These are phyloP conservation scores for Leptographium wingfieldii DNA, from an alignment of 2,329 filamentous ascomycete genomes.

Conservation along the genomic window DNA sequence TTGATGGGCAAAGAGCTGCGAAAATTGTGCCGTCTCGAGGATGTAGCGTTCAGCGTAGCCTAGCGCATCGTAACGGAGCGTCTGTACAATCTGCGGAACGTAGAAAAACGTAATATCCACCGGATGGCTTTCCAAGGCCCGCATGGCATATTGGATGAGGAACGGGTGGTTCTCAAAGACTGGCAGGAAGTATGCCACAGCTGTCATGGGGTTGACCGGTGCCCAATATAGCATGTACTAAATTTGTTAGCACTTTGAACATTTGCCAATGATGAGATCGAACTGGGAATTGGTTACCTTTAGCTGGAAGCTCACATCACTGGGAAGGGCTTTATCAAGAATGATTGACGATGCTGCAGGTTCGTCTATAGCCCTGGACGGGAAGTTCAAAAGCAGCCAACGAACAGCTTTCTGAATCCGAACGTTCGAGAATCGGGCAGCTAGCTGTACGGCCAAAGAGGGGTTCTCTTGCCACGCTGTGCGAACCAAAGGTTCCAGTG, in stretches of 20 bases:
- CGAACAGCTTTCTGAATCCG: slow-evolving; percentile 65
- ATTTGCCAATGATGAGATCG: background rate
- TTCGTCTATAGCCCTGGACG: slow-evolving; percentile 69
- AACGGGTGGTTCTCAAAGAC: slow-evolving; percentile 85
- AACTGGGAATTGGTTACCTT: slow-evolving; percentile 41
- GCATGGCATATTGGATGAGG: slow-evolving; percentile 92
- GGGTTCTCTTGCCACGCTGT: slow-evolving; percentile 83
- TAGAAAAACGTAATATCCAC: slow-evolving; percentile 99
- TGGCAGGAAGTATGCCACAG: slow-evolving; percentile 85
- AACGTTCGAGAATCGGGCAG: slow-evolving; percentile 63
- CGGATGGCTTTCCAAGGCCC: slow-evolving; percentile 82
- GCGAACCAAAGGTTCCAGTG: slow-evolving; percentile 52
- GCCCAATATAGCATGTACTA: slow-evolving; percentile 89
- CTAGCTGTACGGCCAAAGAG: slow-evolving; percentile 75
- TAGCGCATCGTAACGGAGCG: slow-evolving; percentile 79
- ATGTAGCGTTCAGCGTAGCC: slow-evolving; percentile 97
- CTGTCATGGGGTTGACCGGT: slow-evolving; percentile 82
- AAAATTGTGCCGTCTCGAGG: slow-evolving; percentile 90
- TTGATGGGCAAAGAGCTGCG: slow-evolving; percentile 96
- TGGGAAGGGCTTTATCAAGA: slow-evolving; percentile 61
- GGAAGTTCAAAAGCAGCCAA: slow-evolving; percentile 66
- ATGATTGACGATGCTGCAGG: slow-evolving; percentile 75
- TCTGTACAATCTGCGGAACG: slow-evolving; percentile 94
- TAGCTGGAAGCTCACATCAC: slow-evolving; percentile 71
- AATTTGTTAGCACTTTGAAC: slow-evolving; percentile 18